Percentiles rank a stretch among this genome's conserved stretches.
phyloP scores from a whole-genome alignment of 495 filamentous ascomycete genomes.

The Aspergillus panamensis region DNA sequence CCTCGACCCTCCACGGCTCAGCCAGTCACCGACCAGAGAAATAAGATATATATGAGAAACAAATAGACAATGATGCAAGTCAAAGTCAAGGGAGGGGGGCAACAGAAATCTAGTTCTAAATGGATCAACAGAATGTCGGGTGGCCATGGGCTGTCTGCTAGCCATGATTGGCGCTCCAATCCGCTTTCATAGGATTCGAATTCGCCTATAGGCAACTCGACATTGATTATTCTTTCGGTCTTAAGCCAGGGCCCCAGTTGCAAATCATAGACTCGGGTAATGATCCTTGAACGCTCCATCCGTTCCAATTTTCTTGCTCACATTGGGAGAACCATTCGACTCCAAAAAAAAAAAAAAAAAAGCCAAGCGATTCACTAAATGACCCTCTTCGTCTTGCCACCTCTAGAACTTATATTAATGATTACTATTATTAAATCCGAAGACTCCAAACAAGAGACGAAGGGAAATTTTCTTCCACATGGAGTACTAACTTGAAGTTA shows the following conservation, averaged over 20 bases:
- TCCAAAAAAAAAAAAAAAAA: neutral
- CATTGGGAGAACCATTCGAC: neutral
- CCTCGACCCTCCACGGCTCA: neutral
- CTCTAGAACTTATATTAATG: neutral
- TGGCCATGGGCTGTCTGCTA: neutral
- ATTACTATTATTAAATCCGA: neutral
- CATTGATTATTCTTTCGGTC: neutral
- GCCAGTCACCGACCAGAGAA: slow-evolving; percentile 1
- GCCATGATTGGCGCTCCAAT: slow-evolving; percentile 11
- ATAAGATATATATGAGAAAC: slow-evolving; percentile 6
- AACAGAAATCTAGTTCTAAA: slow-evolving; percentile 6
- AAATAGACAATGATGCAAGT: slow-evolving; percentile 7
- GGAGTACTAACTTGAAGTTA: slow-evolving; percentile 7
- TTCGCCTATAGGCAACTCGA: neutral
- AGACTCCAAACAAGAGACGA: neutral
- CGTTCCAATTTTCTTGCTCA: neutral
- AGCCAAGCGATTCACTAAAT: neutral
- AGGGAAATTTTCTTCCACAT: neutral
- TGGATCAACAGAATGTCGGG: slow-evolving; percentile 3
- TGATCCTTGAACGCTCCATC: slow-evolving; percentile 6
- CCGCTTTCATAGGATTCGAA: slow-evolving; percentile 2
- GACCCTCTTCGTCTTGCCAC: neutral
- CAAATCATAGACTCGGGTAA: slow-evolving; percentile 9
- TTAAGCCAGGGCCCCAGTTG: neutral
- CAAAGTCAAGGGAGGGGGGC: neutral